Evolutionary conservation across 169 alveolate genomes (phyloP), one percentile per base, ranked within the genome.

Genomic region (Plasmodium cynomolgi): DNA sequence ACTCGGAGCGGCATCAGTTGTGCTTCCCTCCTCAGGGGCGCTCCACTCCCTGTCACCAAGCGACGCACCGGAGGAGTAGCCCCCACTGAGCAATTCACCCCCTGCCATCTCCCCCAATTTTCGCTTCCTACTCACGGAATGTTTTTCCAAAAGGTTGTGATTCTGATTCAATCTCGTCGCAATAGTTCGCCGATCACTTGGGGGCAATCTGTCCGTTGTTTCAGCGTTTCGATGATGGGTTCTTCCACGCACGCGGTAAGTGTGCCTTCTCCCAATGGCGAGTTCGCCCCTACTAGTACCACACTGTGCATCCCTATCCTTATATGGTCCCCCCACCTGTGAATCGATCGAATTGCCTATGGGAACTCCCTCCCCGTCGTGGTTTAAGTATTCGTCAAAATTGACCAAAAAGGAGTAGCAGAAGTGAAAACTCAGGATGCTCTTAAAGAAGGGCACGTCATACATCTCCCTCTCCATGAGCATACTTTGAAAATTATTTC

Each of bases 331-430:
- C 17, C 33, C 13, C 58, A 44, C 5, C n/a, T 39, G 31, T 1
- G 20, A 26, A 17, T 80, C n/a, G 34, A 39, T 44, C 33, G 75
- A 0, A 62, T 62, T 17, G 26, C 75, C 11, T 0, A 50, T 8
- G 13, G 37, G 2, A 4, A 47, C 9, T 17, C 5, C 26, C 50
- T 2, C 20, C 33, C 39, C 44, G 3, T 50, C 4, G 20, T 11
- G 23, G 31, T 85, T 85, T 34, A 85, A 13, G 31, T 85, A 41
- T 41, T 85, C 85, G n/a, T 47, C 56, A 47, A 85, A 85, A 85
- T 75, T 85, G 11, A 75, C 79, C 29, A 85, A 75, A 41, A 74
- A 85, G 26, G 93, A 85, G 41, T 85, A 85, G 29, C 80, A 83
- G 80, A 85, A 85, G 80, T 73, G 79, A 29, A 85, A 15, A 31